phyloP scores from a whole-genome alignment of 352 stramenopile genomes.

The Phytophthora boehmeriae region DNA sequence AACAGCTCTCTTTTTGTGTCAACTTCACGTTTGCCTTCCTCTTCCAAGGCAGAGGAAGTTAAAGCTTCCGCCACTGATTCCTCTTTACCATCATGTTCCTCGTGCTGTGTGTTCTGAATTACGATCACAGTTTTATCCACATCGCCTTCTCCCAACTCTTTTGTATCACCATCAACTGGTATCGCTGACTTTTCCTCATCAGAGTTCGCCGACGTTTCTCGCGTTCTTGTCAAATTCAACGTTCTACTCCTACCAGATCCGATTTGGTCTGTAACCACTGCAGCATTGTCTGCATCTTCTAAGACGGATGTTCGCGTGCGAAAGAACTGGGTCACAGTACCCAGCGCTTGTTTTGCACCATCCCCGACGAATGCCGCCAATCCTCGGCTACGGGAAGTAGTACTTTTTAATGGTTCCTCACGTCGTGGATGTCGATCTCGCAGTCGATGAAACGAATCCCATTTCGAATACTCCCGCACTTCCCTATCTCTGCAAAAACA shows the following conservation, averaged over 20 bases:
- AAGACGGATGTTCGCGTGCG: slow-evolving; percentile 23
- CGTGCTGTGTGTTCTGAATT: slow-evolving; percentile 15
- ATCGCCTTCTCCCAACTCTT: not conserved
- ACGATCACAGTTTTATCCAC: slow-evolving; percentile 7
- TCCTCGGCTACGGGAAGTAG: not conserved
- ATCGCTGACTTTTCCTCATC: slow-evolving; percentile 26
- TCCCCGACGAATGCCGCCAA: slow-evolving; percentile 18
- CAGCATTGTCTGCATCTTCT: slow-evolving; percentile 13
- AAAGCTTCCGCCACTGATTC: not conserved
- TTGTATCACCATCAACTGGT: slow-evolving; percentile 15
- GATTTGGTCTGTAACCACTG: slow-evolving; percentile 7
- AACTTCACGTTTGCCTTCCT: slow-evolving; percentile 18
- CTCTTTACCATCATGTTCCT: slow-evolving; percentile 1
- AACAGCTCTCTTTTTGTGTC: slow-evolving; percentile 28
- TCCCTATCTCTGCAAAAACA: slow-evolving; percentile 26
- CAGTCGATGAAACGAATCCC: slow-evolving; percentile 8
- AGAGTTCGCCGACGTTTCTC: slow-evolving; percentile 5
- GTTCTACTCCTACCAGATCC: slow-evolving; percentile 6
- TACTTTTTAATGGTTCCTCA: slow-evolving; percentile 11
- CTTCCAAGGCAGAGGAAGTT: slow-evolving; percentile 9
- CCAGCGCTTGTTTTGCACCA: slow-evolving; percentile 15
- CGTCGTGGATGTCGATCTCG: slow-evolving; percentile 5
- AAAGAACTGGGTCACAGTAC: slow-evolving; percentile 32
- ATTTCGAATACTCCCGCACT: slow-evolving; percentile 16
- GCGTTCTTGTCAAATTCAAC: slow-evolving; percentile 25